Base-by-base conservation (phyloP, 352 stramenopile species). In the Albugo laibachii region DNA sequence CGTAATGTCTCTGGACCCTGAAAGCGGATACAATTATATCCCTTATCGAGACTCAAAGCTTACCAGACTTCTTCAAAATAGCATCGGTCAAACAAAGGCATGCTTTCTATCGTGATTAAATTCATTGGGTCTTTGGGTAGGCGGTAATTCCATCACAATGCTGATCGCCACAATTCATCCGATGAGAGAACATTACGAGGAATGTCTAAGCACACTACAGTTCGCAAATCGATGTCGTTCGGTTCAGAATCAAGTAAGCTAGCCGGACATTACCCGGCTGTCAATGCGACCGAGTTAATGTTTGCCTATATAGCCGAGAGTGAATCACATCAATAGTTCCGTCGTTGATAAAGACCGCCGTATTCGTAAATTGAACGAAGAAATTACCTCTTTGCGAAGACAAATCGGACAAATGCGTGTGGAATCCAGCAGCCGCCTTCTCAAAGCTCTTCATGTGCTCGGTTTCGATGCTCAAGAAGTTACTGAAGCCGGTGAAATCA, bases 181-280 rank as follows among this genome's bases (percentile, higher is more conserved):
- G 24, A 85, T 83, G 72, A 84, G 70, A 43, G 71, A 87, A 42
- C 80, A 94, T 57, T 92, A 92, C 39, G 81, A 94, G 55, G 81
- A 94, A 41, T 94, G 81, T 53, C 64, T 95, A 3, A 82, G 75
- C 39, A 93, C 83, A 5, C 62, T 93, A 1, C 81, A 95, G 55
- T 94, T 95, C 54, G 83, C 83, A 4, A 94, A 95, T 44, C 72
- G 81, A 19, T 94, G 80, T 50, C 76, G 83, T 53, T 92, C 79
- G 0, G 83, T 94, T 34, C 74, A 92, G 39, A 95, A 95, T 48
- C 74, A 94, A 39, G 68, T 73, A 55, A 38, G 42, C 15, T 10
- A 8, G 41, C 11, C 36, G 16, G 16, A 21, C 11, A n/a, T 12
- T 36, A n/a, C 2, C 1, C n/a, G 12, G 42, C 12, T 53, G 3